These are phyloP conservation scores for Hibiscus tridactylites DNA, from an alignment of 345 rosid species.

Conservation along the genomic window DNA sequence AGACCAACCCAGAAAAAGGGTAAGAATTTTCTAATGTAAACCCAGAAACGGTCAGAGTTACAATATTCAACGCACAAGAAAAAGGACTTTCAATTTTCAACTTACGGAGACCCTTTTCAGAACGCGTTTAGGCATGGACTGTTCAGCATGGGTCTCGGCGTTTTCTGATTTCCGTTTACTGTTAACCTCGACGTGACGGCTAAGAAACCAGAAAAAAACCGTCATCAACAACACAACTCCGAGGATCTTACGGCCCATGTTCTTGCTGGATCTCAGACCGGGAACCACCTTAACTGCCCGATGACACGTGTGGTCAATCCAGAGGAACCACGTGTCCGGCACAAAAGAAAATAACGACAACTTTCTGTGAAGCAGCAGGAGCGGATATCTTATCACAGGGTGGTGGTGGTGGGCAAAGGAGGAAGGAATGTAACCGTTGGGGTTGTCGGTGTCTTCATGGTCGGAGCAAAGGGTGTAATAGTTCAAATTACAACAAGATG, in stretches of 20 bases:
- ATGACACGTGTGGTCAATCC: slow-evolving; percentile 33
- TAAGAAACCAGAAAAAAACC: slow-evolving; percentile 45
- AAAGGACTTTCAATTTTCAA: slow-evolving; percentile 1
- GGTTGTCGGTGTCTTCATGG: slow-evolving; percentile 28
- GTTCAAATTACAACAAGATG: slow-evolving; percentile 26
- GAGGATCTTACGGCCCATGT: slow-evolving; percentile 39
- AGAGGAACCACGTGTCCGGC: slow-evolving; percentile 36
- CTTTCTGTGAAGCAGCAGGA: slow-evolving; percentile 34
- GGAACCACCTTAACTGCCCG: slow-evolving; percentile 38
- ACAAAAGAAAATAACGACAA: slow-evolving; percentile 18
- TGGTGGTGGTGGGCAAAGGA: slow-evolving; percentile 24
- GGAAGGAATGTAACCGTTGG: slow-evolving; percentile 16
- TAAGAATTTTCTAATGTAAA: not conserved
- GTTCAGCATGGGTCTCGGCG: not conserved
- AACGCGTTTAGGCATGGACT: slow-evolving; percentile 42
- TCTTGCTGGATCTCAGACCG: slow-evolving; percentile 44
- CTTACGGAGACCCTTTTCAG: slow-evolving; percentile 60
- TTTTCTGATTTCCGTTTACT: slow-evolving; percentile 15
- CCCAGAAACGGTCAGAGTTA: slow-evolving; percentile 14
- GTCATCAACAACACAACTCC: slow-evolving; percentile 37
- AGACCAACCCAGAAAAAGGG: not conserved
- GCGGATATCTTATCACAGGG: slow-evolving; percentile 27
- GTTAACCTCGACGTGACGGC: slow-evolving; percentile 24
- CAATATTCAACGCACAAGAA: slow-evolving; percentile 14
- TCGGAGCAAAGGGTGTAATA: slow-evolving; percentile 19